A percentile compares a stretch with the other conserved stretches of the same genome.
Evolutionary conservation across 176 grass and related monocot species (phyloP).

Genomic region (Neostapfia colusana): DNA sequence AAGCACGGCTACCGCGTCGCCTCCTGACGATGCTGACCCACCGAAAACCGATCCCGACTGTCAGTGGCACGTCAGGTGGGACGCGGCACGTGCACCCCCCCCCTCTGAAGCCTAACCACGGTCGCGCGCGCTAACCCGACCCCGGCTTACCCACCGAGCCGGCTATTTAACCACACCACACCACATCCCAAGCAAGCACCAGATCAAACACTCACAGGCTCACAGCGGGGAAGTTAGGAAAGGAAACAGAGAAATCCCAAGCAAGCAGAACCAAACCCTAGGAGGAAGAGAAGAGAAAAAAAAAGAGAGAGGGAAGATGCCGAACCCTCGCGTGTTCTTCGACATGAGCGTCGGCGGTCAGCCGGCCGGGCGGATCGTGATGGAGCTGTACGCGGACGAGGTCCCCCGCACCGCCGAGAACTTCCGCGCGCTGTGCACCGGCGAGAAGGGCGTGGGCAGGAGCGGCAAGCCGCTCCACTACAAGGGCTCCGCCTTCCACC

Average conservation of each 20-base stretch:
- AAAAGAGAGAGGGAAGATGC: neutral
- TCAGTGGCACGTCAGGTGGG: no score
- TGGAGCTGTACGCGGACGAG: slow-evolving; percentile 55
- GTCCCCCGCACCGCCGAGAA: slow-evolving; percentile 64
- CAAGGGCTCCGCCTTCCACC: slow-evolving; percentile 68
- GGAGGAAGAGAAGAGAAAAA: neutral
- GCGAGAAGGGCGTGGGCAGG: slow-evolving; percentile 56
- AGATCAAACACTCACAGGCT: neutral
- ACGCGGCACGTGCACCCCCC: no score
- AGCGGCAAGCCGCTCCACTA: slow-evolving; percentile 63
- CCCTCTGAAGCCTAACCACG: no score
- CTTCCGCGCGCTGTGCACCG: slow-evolving; percentile 77
- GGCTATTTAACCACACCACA: no score
- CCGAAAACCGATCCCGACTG: neutral
- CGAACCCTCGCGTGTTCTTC: slow-evolving; percentile 67
- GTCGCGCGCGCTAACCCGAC: no score
- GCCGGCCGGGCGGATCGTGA: slow-evolving; percentile 51
- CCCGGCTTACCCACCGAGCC: no score
- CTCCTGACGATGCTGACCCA: fast-evolving
- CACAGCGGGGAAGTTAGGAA: no score
- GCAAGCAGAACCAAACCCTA: slow-evolving; percentile 4
- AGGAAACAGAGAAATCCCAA: neutral
- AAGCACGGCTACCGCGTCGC: no score
- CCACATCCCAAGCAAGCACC: no score
- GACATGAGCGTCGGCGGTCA: slow-evolving; percentile 56